These are phyloP conservation scores for Neckera pumila DNA, from an alignment of 225 moss, liverwort and hornwort genomes.

Conservation along the genomic window DNA sequence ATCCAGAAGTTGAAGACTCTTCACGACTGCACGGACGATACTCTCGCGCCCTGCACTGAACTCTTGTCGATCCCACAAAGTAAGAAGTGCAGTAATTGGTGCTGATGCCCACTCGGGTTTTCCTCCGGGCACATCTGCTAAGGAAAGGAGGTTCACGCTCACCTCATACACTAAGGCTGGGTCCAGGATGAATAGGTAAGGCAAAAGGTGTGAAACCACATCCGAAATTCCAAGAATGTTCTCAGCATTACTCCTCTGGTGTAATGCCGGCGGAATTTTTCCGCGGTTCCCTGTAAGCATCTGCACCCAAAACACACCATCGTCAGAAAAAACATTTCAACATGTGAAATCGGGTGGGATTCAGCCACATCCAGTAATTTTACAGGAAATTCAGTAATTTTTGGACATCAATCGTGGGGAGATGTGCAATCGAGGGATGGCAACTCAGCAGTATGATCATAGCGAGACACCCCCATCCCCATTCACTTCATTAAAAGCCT, in stretches of 20 bases:
- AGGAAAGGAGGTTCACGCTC: conserved; percentile 79
- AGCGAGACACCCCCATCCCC: neutral
- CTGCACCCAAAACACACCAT: conserved; percentile 16
- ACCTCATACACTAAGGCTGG: conserved; percentile 93
- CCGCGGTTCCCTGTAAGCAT: conserved; percentile 69
- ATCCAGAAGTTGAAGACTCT: conserved; percentile 90
- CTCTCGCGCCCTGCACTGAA: conserved; percentile 92
- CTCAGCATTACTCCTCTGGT: conserved; percentile 70
- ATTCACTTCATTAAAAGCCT: neutral
- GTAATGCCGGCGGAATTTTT: conserved; percentile 21
- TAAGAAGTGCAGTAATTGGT: conserved; percentile 79
- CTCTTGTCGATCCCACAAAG: conserved; percentile 96
- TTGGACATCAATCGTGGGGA: neutral
- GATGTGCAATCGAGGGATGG: neutral
- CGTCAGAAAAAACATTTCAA: neutral
- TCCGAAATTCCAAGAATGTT: conserved; percentile 89
- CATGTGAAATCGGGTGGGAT: neutral
- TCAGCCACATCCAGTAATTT: neutral
- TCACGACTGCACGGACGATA: conserved; percentile 95
- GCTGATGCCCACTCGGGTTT: conserved; percentile 98
- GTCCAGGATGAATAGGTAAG: conserved; percentile 82
- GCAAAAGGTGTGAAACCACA: conserved; percentile 87
- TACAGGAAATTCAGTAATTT: neutral
- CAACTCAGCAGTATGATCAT: neutral
- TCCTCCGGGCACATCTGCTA: conserved; percentile 96